These are phyloP conservation scores for Alternaria sp. DNA, from an alignment of 2,329 filamentous ascomycete genomes.

Conservation along the genomic window DNA sequence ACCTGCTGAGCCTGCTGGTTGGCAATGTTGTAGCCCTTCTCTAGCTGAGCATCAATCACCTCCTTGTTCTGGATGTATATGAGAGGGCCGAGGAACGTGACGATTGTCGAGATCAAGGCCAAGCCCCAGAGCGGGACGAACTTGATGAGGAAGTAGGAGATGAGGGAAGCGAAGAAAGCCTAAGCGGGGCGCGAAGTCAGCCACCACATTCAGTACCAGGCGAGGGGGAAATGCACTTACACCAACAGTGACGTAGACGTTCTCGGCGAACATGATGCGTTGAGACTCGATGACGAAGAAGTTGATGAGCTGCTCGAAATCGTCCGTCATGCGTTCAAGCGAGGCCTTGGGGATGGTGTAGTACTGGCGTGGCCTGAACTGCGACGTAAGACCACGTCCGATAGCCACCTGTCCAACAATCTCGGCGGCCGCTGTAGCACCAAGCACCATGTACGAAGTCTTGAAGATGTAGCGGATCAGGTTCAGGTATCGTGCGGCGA, in stretches of 20 bases:
- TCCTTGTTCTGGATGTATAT: constrained; percentile 72
- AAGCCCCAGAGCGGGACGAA: constrained; percentile 72
- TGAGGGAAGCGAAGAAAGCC: constrained; percentile 67
- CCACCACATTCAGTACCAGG: neutral
- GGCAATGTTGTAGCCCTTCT: constrained; percentile 63
- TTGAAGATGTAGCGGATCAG: constrained; percentile 70
- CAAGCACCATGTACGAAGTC: constrained; percentile 65
- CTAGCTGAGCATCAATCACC: constrained; percentile 67
- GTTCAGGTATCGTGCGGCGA: constrained; percentile 69
- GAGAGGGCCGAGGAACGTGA: constrained; percentile 67
- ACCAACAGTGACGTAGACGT: constrained; percentile 66
- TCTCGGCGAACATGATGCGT: constrained; percentile 71
- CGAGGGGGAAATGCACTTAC: constrained; percentile 55
- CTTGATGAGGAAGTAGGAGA: constrained; percentile 71
- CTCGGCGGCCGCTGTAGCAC: constrained; percentile 66
- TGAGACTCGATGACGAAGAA: constrained; percentile 75
- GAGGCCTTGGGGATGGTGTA: constrained; percentile 71
- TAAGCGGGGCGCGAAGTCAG: constrained; percentile 39
- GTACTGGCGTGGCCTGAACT: constrained; percentile 70
- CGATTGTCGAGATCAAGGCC: constrained; percentile 63
- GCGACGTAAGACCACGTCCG: constrained; percentile 66
- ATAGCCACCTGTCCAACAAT: constrained; percentile 64
- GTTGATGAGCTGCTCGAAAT: constrained; percentile 70
- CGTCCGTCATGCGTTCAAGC: constrained; percentile 67
- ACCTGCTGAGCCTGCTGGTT: constrained; percentile 67